Percentiles rank a stretch among this genome's conserved stretches.
Evolutionary conservation across 2,329 filamentous ascomycete species (phyloP).

Genomic region (Colletotrichum agaves): DNA sequence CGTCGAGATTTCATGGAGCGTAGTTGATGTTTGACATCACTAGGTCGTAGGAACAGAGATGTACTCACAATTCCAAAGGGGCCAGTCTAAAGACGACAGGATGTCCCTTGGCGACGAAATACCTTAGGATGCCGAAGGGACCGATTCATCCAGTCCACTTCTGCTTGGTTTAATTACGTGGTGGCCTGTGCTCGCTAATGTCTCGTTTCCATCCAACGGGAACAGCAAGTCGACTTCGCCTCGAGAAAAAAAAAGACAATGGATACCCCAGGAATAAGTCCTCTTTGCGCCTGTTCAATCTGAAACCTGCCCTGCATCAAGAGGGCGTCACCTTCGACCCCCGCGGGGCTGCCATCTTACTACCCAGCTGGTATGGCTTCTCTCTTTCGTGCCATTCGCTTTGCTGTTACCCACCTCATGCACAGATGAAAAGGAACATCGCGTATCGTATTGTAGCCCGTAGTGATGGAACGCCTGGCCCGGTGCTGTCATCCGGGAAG

Average conservation of each 20-base stretch:
- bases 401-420: constrained; percentile 25
- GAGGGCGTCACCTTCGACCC: constrained; percentile 17
- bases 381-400: neutral
- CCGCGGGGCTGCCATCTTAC: constrained; percentile 24
- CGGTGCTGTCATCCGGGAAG: constrained; percentile 24
- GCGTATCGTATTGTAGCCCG: constrained; percentile 9
- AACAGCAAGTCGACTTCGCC: neutral
- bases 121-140: constrained; percentile 26
- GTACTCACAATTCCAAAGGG: no score
- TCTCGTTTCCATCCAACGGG: constrained; percentile 20
- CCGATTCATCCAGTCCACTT: constrained; percentile 8
- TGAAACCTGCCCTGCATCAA: constrained; percentile 38
- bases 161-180: constrained; percentile 32
- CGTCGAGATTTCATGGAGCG: no score
- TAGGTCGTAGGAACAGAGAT: no score
- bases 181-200: constrained; percentile 26
- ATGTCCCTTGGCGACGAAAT: constrained; percentile 20
- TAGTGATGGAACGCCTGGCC: constrained; percentile 23
- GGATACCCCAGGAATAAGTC: neutral
- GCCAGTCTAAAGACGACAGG: neutral
- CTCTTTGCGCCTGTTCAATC: constrained; percentile 23
- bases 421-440: constrained; percentile 15
- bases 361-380: neutral
- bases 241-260: neutral
- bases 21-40: no score